phyloP scores from a whole-genome alignment of 1,139 yeast genomes.

The Saccharomyces hybrid region DNA sequence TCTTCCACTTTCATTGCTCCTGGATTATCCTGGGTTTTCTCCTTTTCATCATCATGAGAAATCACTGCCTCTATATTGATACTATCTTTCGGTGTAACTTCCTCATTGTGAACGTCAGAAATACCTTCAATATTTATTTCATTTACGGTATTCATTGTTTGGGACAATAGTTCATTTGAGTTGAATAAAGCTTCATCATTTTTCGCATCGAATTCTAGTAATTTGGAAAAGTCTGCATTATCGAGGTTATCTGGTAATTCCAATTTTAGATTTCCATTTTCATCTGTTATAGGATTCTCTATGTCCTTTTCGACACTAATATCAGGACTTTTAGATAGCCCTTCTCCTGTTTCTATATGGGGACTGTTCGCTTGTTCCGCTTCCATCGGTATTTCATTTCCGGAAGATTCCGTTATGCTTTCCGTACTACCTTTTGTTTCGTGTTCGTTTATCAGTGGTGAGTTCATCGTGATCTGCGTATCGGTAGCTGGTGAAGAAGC shows the following conservation, averaged over 20 bases:
- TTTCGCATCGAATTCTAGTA: slow-evolving; percentile 24
- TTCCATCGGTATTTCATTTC: background rate
- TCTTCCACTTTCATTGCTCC: background rate
- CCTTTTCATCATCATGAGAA: background rate
- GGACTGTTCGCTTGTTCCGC: background rate
- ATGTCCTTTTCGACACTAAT: background rate
- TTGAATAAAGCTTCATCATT: slow-evolving; percentile 21
- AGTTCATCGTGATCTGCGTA: background rate
- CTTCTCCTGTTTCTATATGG: background rate
- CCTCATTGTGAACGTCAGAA: background rate
- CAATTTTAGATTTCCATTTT: slow-evolving; percentile 9
- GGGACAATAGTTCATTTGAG: slow-evolving; percentile 13
- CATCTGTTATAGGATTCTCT: background rate
- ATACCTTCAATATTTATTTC: background rate
- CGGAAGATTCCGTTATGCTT: background rate
- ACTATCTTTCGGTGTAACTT: slow-evolving; percentile 5
- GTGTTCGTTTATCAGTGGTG: background rate
- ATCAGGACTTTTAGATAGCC: background rate
- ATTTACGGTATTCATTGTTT: background rate
- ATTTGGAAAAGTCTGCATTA: slow-evolving; percentile 23
- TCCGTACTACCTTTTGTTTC: background rate
- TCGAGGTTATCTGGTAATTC: slow-evolving; percentile 18
- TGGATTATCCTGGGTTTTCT: background rate
- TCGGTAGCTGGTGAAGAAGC: background rate
- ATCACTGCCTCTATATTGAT: slow-evolving; percentile 2